Base-by-base conservation (phyloP, 805 yeast genomes). In the Saccharomyces cerevisiae region DNA sequence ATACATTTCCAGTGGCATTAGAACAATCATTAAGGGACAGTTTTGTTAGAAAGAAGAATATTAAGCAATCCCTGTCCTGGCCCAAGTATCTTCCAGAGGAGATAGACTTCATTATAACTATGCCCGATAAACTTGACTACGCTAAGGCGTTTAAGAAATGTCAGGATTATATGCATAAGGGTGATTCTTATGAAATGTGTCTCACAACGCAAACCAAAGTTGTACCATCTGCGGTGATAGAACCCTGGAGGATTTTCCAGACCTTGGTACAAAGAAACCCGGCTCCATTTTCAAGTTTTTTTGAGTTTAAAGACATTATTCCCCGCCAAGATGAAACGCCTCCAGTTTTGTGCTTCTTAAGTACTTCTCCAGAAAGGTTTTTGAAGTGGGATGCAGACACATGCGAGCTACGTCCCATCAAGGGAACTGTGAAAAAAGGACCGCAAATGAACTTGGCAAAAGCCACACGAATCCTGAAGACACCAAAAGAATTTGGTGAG, bases 281-380 rank as follows among this genome's bases (percentile, higher is more conserved):
- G 2, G 88, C 98, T 0, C 99, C 99, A 1, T 92, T 87, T 67
- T 83, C 96, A 2, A 84, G 94, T 53, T 94, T 73, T 65, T 75
- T 94, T 75, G 77, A 82, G 50, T 87, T 92, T 62, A 55, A 61
- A 48, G 72, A 69, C 54, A 49, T 66, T 9, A 21, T 61, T 2
- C 56, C 52, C 31, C 52, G 53, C n/a, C 53, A 54, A 28, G 77
- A 74, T 2, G 86, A 84, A 57, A 85, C 83, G 57, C 79, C 79
- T 28, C 60, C 68, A 29, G 54, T 70, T 4, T 50, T 69, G 6
- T 74, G 77, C 11, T 71, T 94, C 31, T 75, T 92, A 2, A 89
- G 96, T 1, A 85, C 97, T 0, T 92, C 98, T 0, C 99, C 99
- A 0, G 99, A 94, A 68, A 75, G 99, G 58, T 95, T 94, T 64